Evolutionary conservation across 2,329 filamentous ascomycete genomes (phyloP).

Genomic region (Huntiella decipiens): DNA sequence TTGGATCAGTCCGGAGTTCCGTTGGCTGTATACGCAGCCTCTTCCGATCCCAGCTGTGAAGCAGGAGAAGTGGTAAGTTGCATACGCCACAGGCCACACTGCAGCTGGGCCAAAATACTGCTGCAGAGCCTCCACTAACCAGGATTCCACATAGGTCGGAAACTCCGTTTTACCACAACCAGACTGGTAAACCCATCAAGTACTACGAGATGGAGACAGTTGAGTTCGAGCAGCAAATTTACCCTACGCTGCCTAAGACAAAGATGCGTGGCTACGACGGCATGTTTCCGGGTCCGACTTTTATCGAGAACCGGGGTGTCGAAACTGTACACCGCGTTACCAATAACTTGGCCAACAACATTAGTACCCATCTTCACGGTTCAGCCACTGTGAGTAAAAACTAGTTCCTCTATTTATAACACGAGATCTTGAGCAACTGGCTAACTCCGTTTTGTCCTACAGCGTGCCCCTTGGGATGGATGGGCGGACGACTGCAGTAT

Average conservation of each 20-base stretch:
- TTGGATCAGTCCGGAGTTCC: constrained; percentile 12
- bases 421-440: neutral
- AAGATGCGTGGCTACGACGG: constrained; percentile 32
- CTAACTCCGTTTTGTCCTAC: neutral
- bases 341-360: constrained; percentile 26
- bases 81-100: neutral
- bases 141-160: neutral
- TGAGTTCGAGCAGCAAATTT: constrained; percentile 19
- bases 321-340: constrained; percentile 35
- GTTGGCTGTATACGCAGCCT: constrained; percentile 14
- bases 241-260: constrained; percentile 18
- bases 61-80: constrained; percentile 21
- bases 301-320: constrained; percentile 27
- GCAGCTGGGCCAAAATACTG: too few species aligned
- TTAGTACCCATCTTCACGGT: constrained; percentile 35
- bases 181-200: constrained; percentile 18
- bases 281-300: constrained; percentile 33
- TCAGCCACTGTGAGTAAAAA: constrained; percentile 21
- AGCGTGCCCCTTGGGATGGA: constrained; percentile 23
- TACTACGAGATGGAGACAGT: constrained; percentile 21
- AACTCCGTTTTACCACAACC: constrained; percentile 19
- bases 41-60: constrained; percentile 27
- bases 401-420: neutral
- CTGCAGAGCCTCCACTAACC: too few species aligned
- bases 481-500: constrained; percentile 34